Evolutionary conservation across 305 asterid genomes (phyloP), one percentile per base, ranked within the genome.

Genomic region (Nicotiana rustica): DNA sequence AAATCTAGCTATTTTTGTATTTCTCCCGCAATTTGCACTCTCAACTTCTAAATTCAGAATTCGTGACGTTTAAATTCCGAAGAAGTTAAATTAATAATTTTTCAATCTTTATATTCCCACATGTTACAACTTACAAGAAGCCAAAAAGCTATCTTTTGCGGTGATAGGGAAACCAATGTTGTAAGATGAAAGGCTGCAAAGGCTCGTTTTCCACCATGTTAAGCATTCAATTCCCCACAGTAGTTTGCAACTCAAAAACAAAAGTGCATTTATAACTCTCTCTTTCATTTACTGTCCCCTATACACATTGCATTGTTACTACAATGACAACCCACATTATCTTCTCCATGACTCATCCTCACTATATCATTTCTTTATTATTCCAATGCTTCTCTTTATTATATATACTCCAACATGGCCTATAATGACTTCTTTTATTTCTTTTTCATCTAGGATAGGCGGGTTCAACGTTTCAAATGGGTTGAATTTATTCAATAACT

Each of bases 181-280:
- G 29, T 10, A 12, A 13, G 15, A 12, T 4, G 17, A 52, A 52
- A 75, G 47, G 55, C 65, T 52, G 80, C 25, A 75, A 76, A 35
- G 86, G 90, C 87, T 84, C 90, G 82, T n/a, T 78, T 84, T 29
- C 76, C 87, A 82, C 17, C 67, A 29, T 69, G 57, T 70, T 36
- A 49, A 79, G 87, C 88, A 88, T 88, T 88, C 78, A 88, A 78
- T 88, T 81, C 82, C 65, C 70, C 78, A 69, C 67, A 44, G 66
- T 81, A 7, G 56, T 67, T 83, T 85, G 55, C 77, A 79, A 61
- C 80, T 38, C 35, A 21, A 67, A 35, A 68, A 78, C 59, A 18
- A 70, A 70, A 38, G 41, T 75, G 18, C 52, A 44, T 44, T 44
- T 68, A 87, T 83, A 83, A 78, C 84, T 87, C 89, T 47, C 60